Evolutionary conservation across 2,329 filamentous ascomycete genomes (phyloP).

Genomic region (Mycosphaerelloides madeirae): DNA sequence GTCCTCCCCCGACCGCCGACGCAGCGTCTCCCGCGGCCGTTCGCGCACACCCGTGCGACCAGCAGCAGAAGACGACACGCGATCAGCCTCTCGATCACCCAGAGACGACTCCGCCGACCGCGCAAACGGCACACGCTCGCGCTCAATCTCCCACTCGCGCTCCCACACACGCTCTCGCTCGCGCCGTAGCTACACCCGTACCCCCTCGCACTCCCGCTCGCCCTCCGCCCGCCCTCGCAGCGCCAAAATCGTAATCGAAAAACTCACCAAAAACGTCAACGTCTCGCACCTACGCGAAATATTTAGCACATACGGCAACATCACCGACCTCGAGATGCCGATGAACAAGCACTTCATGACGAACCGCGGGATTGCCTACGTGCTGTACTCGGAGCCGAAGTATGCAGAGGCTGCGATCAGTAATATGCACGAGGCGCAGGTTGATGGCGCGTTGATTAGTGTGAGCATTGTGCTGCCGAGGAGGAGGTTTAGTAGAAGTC

Average conservation of each 20-base stretch:
- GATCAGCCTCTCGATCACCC: conserved; percentile 17
- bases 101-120: conserved; percentile 27
- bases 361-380: conserved; percentile 90
- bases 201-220: conserved; percentile 15
- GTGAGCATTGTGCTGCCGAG: conserved; percentile 85
- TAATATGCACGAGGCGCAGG: conserved; percentile 95
- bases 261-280: conserved; percentile 90
- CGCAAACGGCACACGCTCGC: conserved; percentile 25
- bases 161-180: conserved; percentile 12
- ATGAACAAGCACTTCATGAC: conserved; percentile 81
- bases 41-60: conserved; percentile 28
- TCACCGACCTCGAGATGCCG: conserved; percentile 83
- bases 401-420: conserved; percentile 78
- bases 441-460: conserved; percentile 72
- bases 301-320: conserved; percentile 80
- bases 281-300: conserved; percentile 86
- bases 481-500: conserved; percentile 74
- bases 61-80: conserved; percentile 23
- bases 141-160: conserved; percentile 26
- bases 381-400: conserved; percentile 70
- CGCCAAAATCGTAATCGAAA: conserved; percentile 84
- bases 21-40: conserved; percentile 40
- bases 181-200: conserved; percentile 6
- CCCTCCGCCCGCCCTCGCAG: conserved; percentile 20
- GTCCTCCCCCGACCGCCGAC: conserved; percentile 15